phyloP scores from a whole-genome alignment of 1,284 basidiomycete species.

The Papiliotrema flavescens region DNA sequence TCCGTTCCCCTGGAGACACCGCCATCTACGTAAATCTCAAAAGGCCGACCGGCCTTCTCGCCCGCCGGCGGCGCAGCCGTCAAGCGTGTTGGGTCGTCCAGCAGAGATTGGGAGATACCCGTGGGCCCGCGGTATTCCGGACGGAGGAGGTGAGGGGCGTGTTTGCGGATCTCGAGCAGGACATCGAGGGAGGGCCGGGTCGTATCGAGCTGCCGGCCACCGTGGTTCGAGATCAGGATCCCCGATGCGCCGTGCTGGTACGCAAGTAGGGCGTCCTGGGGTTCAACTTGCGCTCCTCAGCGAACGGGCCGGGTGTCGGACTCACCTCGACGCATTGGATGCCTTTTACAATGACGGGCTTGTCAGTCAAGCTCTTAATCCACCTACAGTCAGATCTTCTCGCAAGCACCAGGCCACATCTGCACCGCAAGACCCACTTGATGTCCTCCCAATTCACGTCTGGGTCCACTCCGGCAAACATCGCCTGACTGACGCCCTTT shows the following conservation, averaged over 20 bases:
- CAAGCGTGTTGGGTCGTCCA: conserved; percentile 71
- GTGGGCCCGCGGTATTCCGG: conserved; percentile 37
- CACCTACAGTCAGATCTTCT: conserved; percentile 49
- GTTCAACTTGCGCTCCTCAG: not conserved
- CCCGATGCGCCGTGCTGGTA: conserved; percentile 51
- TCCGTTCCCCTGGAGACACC: conserved; percentile 84
- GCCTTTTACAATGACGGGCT: conserved; percentile 83
- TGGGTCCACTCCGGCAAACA: conserved; percentile 43
- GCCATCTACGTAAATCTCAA: conserved; percentile 81
- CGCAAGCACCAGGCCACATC: not conserved
- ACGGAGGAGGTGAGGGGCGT: conserved; percentile 40
- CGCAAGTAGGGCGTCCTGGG: conserved; percentile 50
- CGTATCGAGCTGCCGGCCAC: conserved; percentile 51
- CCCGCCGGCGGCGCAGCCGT: conserved; percentile 18
- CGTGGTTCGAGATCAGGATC: conserved; percentile 54
- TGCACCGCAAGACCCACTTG: conserved; percentile 17
- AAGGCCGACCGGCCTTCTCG: conserved; percentile 14
- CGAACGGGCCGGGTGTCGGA: no score
- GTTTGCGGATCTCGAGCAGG: conserved; percentile 62
- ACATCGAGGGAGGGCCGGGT: conserved; percentile 69
- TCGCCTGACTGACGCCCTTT: conserved; percentile 38
- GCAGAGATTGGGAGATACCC: conserved; percentile 28
- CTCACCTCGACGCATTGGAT: conserved; percentile 51
- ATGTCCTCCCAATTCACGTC: conserved; percentile 44
- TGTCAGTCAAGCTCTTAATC: conserved; percentile 67